Conservation (phyloP, 768 basidiomycete genomes). For the Lyophyllum semitale region DNA sequence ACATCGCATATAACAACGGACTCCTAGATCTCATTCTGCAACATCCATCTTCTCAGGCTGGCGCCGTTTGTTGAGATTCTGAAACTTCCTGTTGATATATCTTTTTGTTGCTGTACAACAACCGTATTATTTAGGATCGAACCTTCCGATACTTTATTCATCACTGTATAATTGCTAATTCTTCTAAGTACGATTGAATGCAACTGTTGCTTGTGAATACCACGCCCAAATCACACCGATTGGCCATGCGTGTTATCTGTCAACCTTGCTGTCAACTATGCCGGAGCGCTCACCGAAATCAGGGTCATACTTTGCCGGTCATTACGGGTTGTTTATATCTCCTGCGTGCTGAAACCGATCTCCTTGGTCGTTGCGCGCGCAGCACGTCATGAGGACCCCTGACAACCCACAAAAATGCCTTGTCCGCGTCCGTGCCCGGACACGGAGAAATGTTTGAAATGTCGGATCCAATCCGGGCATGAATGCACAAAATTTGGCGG, state of each 20-base stretch:
- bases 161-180: constrained; percentile 12
- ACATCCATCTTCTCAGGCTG: neutral
- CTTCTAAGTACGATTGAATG: too few species aligned
- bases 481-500: too few species aligned
- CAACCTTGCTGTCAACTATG: too few species aligned
- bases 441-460: too few species aligned
- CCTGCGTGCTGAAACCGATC: neutral
- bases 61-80: neutral
- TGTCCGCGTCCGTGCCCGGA: too few species aligned
- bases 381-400: too few species aligned
- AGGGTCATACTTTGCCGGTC: neutral
- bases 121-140: neutral
- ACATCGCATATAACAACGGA: neutral
- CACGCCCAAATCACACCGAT: too few species aligned
- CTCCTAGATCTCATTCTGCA: neutral
- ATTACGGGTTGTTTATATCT: neutral
- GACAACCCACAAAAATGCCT: too few species aligned
- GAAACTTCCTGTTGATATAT: neutral
- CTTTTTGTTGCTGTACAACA: neutral
- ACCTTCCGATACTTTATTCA: constrained; percentile 1
- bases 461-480: too few species aligned
- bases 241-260: neutral
- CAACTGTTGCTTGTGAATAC: too few species aligned
- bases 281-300: neutral
- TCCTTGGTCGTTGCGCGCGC: neutral